Evolutionary conservation across 306 rosid genomes (phyloP).

Genomic region (Prunus davidiana): DNA sequence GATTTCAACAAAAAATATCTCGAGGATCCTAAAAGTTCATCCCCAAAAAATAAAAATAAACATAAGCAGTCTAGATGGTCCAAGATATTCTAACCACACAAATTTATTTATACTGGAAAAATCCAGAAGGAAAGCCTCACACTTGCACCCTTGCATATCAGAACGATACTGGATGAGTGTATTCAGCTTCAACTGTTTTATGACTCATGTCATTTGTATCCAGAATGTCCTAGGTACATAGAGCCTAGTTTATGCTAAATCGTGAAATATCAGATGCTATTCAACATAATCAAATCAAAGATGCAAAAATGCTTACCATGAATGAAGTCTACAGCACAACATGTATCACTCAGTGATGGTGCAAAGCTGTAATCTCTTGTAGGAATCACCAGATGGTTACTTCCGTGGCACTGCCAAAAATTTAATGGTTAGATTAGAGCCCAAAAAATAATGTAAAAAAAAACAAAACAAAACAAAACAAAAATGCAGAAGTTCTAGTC

Average conservation of each 20-base stretch:
- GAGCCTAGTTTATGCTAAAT: background rate
- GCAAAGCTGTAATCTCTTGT: conserved; percentile 98
- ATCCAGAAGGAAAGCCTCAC: background rate
- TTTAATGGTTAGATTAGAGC: background rate
- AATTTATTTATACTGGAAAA: background rate
- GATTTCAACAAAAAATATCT: background rate
- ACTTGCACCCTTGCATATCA: background rate
- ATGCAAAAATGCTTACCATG: conserved; percentile 47
- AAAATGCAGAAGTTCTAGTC: background rate
- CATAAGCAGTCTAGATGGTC: background rate
- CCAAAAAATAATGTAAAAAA: too few species aligned
- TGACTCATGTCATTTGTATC: background rate
- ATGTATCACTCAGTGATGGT: conserved; percentile 57
- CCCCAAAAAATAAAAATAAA: too few species aligned
- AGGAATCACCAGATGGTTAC: conserved; percentile 86
- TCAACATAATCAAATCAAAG: background rate
- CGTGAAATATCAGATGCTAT: background rate
- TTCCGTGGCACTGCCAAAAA: conserved; percentile 63
- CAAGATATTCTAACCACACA: background rate
- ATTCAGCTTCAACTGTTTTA: too few species aligned
- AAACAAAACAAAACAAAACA: too few species aligned
- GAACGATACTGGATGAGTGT: background rate
- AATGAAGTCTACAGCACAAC: conserved; percentile 73
- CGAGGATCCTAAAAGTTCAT: background rate
- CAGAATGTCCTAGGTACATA: background rate